Evolutionary conservation across 352 stramenopile species (phyloP).

Genomic region (Phytopythium vexans): DNA sequence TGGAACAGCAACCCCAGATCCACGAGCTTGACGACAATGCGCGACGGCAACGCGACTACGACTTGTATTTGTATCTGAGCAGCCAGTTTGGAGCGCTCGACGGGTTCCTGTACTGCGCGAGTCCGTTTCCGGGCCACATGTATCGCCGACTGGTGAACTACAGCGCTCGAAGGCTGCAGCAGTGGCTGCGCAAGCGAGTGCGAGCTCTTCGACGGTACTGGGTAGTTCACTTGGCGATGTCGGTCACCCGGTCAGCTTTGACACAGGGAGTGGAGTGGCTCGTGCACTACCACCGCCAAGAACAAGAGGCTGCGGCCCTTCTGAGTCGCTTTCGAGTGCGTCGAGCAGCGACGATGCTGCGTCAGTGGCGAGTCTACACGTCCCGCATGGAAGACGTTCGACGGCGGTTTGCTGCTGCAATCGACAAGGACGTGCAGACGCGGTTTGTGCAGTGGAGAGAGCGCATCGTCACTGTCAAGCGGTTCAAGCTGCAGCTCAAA

Average conservation of each 20-base stretch:
- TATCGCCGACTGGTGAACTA: constrained; percentile 1
- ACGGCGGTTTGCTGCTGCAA: background rate
- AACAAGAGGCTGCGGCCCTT: background rate
- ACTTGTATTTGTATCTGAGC: constrained; percentile 3
- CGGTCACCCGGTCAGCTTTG: background rate
- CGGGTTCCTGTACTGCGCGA: constrained; percentile 4
- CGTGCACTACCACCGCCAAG: background rate
- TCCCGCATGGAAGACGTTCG: background rate
- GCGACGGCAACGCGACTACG: constrained; percentile 1
- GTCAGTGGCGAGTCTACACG: background rate
- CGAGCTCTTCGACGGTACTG: constrained; percentile 4
- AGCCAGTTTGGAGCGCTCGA: constrained; percentile 7
- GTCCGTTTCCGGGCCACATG: background rate
- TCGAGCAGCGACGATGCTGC: background rate
- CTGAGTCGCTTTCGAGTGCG: background rate
- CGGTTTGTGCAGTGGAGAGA: constrained; percentile 7
- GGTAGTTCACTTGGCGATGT: background rate
- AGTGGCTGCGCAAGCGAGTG: constrained; percentile 1
- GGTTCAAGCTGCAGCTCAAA: constrained; percentile 5
- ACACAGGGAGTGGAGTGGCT: background rate
- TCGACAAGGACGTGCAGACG: background rate
- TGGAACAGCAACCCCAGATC: no score
- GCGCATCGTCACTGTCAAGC: background rate
- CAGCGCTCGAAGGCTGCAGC: constrained; percentile 3
- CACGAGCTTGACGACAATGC: no score